Base-by-base conservation (phyloP, 2,329 filamentous ascomycete genomes). In the Zymoseptoria passerinii region DNA sequence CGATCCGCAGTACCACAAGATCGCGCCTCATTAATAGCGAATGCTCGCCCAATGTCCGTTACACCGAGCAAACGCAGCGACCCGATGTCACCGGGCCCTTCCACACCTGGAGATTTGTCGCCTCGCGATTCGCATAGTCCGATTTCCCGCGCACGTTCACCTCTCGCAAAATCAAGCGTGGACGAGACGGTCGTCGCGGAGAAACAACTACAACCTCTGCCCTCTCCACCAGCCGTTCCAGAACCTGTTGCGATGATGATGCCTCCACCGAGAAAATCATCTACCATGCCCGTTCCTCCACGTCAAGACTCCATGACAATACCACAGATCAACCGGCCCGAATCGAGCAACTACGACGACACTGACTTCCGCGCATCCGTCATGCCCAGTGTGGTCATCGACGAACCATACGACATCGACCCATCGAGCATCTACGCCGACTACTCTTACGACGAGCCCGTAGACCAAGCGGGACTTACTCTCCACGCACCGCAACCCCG, bases 11-110 rank as follows among this genome's bases (percentile, higher is more conserved):
- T 63, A 50, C 56, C 55, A 55, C 8, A 74, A 35, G 67, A 72
- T 48, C 77, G 77, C 56, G 76, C 80, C 50, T 76, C 77, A 57
- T 74, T 86, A 20, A 67, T 85, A 51, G 73, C 75, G 53, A 83
- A 84, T 67, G 82, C 82, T 13, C 79, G 82, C 65, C 72, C 77
- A 27, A 84, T 84, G 78, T 83, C 83, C 8, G 77, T 76, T 8
- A 81, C 80, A 2, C 72, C 76, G 51, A 78, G 80, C n/a, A 66
- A 61, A 52, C 65, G 68, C 27, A 71, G 71, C 61, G 72, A 74
- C 53, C 73, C 75, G 1, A 65, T 72, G 55, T 64, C 63, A 28
- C 61, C 68, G 28, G 53, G 56, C 7, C 56, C 57, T n/a, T 54
- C 52, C 9, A 52, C 63, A 9, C 29, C 60, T 16, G 54, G 44